A percentile compares a stretch with the other conserved stretches of the same genome.
Conservation (phyloP, 2,329 filamentous ascomycete species). For the Podosphaera xanthii region DNA sequence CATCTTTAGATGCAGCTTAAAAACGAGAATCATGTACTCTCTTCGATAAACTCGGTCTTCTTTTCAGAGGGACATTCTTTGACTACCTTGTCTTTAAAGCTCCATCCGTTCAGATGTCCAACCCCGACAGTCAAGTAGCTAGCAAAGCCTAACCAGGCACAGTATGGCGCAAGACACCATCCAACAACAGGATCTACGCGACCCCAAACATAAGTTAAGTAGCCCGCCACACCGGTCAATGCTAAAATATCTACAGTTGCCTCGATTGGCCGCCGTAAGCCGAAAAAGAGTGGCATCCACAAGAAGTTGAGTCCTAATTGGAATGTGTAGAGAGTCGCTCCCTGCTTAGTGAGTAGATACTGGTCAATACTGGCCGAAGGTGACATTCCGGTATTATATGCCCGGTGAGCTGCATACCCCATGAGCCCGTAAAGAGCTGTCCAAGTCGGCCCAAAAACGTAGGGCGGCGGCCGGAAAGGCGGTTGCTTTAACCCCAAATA, state of each 20-base stretch:
- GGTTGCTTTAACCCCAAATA: conserved; percentile 48
- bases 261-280: conserved; percentile 45
- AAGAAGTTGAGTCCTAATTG: conserved; percentile 68
- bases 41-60: conserved; percentile 15
- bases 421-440: conserved; percentile 47
- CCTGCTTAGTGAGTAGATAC: conserved; percentile 29
- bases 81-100: conserved; percentile 21
- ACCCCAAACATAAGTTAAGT: conserved; percentile 55
- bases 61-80: conserved; percentile 8
- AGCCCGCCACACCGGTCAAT: conserved; percentile 47
- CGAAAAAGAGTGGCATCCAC: conserved; percentile 90
- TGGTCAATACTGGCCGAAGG: conserved; percentile 18
- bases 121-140: conserved; percentile 58
- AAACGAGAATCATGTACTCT: conserved; percentile 4
- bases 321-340: conserved; percentile 61
- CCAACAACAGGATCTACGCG: conserved; percentile 49
- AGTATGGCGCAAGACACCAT: conserved; percentile 57
- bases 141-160: conserved; percentile 71
- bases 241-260: conserved; percentile 56
- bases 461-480: conserved; percentile 34
- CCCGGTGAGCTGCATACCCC: conserved; percentile 75
- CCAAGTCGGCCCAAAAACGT: conserved; percentile 42
- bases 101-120: conserved; percentile 47
- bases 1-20: not conserved
- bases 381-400: conserved; percentile 25